Base-by-base conservation (phyloP, 1,139 yeast genomes). In the Suhomyces ambrosiae region DNA sequence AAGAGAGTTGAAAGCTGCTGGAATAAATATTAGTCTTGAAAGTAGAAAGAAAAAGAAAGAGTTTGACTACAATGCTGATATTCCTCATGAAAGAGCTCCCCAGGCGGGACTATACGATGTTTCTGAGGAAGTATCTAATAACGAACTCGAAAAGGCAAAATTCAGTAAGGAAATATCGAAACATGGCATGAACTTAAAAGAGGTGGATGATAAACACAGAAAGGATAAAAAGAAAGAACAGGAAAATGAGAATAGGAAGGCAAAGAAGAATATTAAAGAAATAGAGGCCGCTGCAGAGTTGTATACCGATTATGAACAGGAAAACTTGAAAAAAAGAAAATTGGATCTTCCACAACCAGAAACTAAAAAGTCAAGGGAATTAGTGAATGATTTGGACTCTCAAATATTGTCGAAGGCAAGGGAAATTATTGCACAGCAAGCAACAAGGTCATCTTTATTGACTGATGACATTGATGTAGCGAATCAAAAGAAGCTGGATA, bases 1-100 rank as follows among this genome's bases (percentile, higher is more conserved):
- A 45, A 68, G 97, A 45, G 97, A 89, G 50, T 66, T 89, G 54
- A 86, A 87, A 54, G 86, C 85, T 30, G 94, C 95, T 0, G 97
- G 97, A 2, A 76, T 87, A 16, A 80, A 76, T 33, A 71, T 80
- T 1, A 71, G 73, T 46, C 58, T 77, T 42, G 74, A 70, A 46
- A 57, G 65, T 23, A 76, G 68, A 49, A 78, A 76, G 51, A 72
- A 75, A 31, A 60, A 57, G 22, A 74, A 77, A 26, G 84, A 82
- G 49, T 79, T 86, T 56, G 96, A 90, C 57, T 88, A 87, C 56
- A 86, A 82, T 56, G 84, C 79, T 2, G 96, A 86, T 51, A 79
- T 90, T 11, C 88, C 92, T 0, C 85, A 86, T 53, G 95, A 89
- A 50, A 81, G 79, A 42, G 63, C 61, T n/a, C 95, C 96, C 0